A percentile compares a stretch with the other conserved stretches of the same genome.
These are phyloP conservation scores for Linanthus parryae DNA, from an alignment of 148 eudicot genomes.

Conservation along the genomic window DNA sequence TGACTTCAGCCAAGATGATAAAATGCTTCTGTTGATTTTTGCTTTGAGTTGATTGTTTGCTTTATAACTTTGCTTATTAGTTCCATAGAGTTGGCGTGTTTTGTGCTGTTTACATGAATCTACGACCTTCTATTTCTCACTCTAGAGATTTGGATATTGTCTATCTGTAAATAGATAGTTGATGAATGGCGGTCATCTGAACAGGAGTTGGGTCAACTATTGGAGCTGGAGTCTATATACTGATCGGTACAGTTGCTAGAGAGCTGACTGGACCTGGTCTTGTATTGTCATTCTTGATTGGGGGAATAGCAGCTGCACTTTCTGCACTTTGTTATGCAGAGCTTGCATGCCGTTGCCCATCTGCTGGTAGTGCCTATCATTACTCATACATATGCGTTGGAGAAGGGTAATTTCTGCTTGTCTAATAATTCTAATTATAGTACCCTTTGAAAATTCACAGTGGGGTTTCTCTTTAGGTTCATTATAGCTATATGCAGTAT, in stretches of 20 bases:
- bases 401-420: conserved; percentile 42
- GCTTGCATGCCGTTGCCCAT: conserved; percentile 63
- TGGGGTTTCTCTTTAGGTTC: no score
- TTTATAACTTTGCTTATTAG: no score
- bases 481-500: not conserved
- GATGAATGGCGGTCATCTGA: no score
- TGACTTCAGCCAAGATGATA: no score
- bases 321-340: conserved; percentile 70
- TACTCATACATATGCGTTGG: conserved; percentile 65
- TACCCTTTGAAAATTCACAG: not conserved
- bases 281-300: conserved; percentile 44
- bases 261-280: conserved; percentile 62
- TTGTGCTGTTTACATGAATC: no score
- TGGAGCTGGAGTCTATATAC: conserved; percentile 77
- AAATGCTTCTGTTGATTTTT: no score
- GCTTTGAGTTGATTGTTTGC: no score
- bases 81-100: no score
- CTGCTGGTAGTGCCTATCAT: conserved; percentile 77
- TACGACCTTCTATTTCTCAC: no score
- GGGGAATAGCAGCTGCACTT: conserved; percentile 65
- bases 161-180: no score
- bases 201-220: conserved; percentile 68
- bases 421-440: not conserved
- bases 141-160: no score
- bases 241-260: conserved; percentile 66